phyloP scores from a whole-genome alignment of 805 yeast species.

The Kuraishia capsulata region DNA sequence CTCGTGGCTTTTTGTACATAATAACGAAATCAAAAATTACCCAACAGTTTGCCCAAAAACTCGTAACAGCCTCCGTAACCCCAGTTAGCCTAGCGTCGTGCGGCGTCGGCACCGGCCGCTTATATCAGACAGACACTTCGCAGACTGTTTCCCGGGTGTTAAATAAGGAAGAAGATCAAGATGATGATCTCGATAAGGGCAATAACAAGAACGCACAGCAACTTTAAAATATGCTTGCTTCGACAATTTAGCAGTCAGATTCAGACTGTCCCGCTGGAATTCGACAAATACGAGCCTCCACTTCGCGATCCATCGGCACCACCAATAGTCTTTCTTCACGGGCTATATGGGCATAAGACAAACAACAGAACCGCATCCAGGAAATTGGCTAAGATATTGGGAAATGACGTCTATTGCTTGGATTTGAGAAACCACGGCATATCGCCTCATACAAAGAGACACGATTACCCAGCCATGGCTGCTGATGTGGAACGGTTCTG shows the following conservation, averaged over 20 bases:
- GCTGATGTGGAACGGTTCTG: slow-evolving; percentile 74
- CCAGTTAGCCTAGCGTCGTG: not conserved
- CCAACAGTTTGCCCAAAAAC: too few species aligned
- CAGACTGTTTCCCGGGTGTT: not conserved
- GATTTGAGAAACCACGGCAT: slow-evolving; percentile 89
- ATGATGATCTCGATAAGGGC: too few species aligned
- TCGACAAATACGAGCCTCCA: slow-evolving; percentile 6
- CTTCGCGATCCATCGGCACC: slow-evolving; percentile 15
- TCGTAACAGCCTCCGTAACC: too few species aligned
- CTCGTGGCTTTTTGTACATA: too few species aligned
- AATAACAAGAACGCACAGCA: too few species aligned
- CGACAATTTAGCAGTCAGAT: too few species aligned
- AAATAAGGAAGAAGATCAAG: too few species aligned
- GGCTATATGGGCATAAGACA: slow-evolving; percentile 72
- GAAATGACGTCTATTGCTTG: slow-evolving; percentile 51
- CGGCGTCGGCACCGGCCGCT: not conserved
- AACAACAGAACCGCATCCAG: slow-evolving; percentile 74
- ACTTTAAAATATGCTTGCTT: too few species aligned
- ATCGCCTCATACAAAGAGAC: slow-evolving; percentile 64
- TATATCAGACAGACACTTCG: too few species aligned
- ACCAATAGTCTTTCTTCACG: slow-evolving; percentile 78
- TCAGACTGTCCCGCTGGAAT: slow-evolving; percentile 8
- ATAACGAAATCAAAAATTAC: too few species aligned
- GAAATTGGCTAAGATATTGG: slow-evolving; percentile 32
- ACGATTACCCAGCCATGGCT: slow-evolving; percentile 70